A percentile compares a stretch with the other conserved stretches of the same genome.
These are phyloP conservation scores for Cetradonia linearis DNA, from an alignment of 495 filamentous ascomycete genomes.

Conservation along the genomic window DNA sequence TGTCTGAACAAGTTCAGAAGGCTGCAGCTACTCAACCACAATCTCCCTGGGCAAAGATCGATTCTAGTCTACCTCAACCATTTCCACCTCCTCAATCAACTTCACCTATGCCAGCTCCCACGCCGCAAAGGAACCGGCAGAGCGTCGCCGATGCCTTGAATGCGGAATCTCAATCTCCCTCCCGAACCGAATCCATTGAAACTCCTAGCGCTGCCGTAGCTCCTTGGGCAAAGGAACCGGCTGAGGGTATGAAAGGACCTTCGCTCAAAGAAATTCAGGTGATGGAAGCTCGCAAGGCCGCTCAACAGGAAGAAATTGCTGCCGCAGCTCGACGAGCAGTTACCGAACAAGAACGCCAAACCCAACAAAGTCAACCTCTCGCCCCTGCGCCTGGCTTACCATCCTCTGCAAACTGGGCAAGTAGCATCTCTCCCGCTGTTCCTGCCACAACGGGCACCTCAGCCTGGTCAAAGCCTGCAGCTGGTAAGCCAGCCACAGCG, in stretches of 20 bases:
- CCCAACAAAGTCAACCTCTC: slow-evolving; percentile 51
- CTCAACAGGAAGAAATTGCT: slow-evolving; percentile 74
- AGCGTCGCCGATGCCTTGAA: slow-evolving; percentile 75
- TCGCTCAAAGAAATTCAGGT: slow-evolving; percentile 97
- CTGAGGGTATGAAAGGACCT: slow-evolving; percentile 72
- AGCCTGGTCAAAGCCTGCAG: slow-evolving; percentile 56
- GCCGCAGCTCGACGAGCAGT: slow-evolving; percentile 68
- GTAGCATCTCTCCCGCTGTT: slow-evolving; percentile 51
- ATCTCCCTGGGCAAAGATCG: slow-evolving; percentile 50
- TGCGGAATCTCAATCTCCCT: slow-evolving; percentile 58
- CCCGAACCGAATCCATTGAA: slow-evolving; percentile 58
- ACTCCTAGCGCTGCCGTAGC: slow-evolving; percentile 61
- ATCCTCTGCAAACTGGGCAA: slow-evolving; percentile 85
- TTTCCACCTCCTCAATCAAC: slow-evolving; percentile 65
- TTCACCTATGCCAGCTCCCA: slow-evolving; percentile 76
- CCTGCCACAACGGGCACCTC: slow-evolving; percentile 41
- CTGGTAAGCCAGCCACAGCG: slow-evolving; percentile 45
- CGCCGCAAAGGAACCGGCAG: slow-evolving; percentile 71
- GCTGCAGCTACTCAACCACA: slow-evolving; percentile 53
- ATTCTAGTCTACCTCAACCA: slow-evolving; percentile 58
- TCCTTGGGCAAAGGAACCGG: slow-evolving; percentile 83
- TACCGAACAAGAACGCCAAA: slow-evolving; percentile 68
- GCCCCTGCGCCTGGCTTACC: slow-evolving; percentile 67
- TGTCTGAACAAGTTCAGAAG: slow-evolving; percentile 83
- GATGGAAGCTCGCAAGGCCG: slow-evolving; percentile 86